A percentile compares a stretch with the other conserved stretches of the same genome.
phyloP scores from a whole-genome alignment of 176 grass and related monocot species.

The Lolium rigidum region DNA sequence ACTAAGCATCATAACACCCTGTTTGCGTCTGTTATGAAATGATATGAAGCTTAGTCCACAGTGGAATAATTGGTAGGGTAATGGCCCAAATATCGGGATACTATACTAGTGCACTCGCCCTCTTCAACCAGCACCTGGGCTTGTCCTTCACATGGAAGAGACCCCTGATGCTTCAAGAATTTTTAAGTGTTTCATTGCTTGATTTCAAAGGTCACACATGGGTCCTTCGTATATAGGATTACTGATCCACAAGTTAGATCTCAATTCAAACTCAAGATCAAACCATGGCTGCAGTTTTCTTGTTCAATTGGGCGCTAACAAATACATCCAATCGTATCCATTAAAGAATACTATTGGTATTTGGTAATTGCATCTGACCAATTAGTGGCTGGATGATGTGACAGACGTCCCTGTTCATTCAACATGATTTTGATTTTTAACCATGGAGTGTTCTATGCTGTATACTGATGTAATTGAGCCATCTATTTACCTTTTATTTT shows the following conservation, averaged over 20 bases:
- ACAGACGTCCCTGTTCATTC: constrained; percentile 11
- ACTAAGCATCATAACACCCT: not conserved
- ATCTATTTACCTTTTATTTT: not conserved
- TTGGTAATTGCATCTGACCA: not conserved
- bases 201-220: not conserved
- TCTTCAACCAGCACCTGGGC: not conserved
- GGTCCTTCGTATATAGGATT: not conserved
- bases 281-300: not conserved
- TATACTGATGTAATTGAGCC: not conserved
- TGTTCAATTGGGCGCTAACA: not conserved
- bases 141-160: not conserved
- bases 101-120: not conserved
- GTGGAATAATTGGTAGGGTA: not conserved
- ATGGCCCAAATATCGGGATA: not conserved
- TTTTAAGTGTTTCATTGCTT: not conserved
- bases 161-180: not conserved
- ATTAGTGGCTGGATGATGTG: no score
- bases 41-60: not conserved
- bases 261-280: not conserved
- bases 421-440: not conserved
- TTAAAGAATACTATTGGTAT: not conserved
- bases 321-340: not conserved
- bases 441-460: not conserved
- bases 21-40: not conserved
- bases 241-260: not conserved